Percentiles rank a stretch among this genome's conserved stretches.
These are phyloP conservation scores for Boletus rubroflammeus DNA, from an alignment of 768 basidiomycete species.

Conservation along the genomic window DNA sequence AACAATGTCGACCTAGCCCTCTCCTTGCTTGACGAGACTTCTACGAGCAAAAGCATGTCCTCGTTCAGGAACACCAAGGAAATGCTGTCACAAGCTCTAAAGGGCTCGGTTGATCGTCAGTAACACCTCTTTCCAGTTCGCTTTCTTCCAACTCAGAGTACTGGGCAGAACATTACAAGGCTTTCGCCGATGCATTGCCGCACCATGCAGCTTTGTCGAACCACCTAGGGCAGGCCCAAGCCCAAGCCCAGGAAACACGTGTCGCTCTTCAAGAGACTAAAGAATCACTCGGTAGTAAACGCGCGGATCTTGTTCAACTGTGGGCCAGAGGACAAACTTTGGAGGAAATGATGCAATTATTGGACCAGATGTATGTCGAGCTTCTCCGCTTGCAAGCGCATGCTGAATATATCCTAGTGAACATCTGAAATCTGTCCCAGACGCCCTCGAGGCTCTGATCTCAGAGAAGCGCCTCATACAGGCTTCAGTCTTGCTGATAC, in stretches of 20 bases:
- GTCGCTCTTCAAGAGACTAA: conserved; percentile 72
- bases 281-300: conserved; percentile 73
- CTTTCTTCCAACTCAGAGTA: conserved; percentile 3
- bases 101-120: conserved; percentile 86
- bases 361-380: conserved; percentile 83
- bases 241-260: conserved; percentile 69
- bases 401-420: conserved; percentile 53
- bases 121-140: conserved; percentile 15
- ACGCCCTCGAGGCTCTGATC: conserved; percentile 88
- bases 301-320: conserved; percentile 85
- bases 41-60: conserved; percentile 66
- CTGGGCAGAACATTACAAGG: conserved; percentile 80
- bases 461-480: conserved; percentile 92
- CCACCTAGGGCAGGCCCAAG: conserved; percentile 70
- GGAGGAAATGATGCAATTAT: conserved; percentile 91
- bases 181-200: conserved; percentile 91
- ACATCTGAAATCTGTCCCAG: conserved; percentile 85
- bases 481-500: conserved; percentile 81
- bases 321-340: conserved; percentile 88
- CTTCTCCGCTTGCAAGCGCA: conserved; percentile 4
- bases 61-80: conserved; percentile 76
- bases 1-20: conserved; percentile 93
- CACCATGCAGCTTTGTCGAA: conserved; percentile 79
- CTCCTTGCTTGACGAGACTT: conserved; percentile 76
- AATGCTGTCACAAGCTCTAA: conserved; percentile 74